phyloP scores from a whole-genome alignment of 2,329 filamentous ascomycete species.

The Penicillium sp. region DNA sequence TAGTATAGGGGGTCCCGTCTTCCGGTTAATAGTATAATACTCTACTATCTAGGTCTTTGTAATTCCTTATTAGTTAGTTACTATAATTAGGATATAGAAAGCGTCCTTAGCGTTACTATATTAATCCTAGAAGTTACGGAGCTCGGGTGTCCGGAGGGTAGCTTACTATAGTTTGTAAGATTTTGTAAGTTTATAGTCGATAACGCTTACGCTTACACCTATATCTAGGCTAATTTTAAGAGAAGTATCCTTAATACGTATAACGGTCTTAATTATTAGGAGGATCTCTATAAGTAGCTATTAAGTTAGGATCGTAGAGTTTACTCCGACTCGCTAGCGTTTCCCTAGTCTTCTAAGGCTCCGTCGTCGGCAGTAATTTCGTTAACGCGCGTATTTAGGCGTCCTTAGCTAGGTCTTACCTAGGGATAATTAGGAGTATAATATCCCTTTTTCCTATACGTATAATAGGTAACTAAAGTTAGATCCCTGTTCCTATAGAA shows the following conservation, averaged over 20 bases:
- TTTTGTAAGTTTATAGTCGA: background rate
- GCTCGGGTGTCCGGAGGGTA: too few species aligned
- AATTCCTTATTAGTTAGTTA: too few species aligned
- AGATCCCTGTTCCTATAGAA: background rate
- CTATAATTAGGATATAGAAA: too few species aligned
- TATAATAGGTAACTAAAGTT: background rate
- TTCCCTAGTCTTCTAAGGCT: too few species aligned
- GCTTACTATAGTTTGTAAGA: background rate
- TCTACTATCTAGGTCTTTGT: too few species aligned
- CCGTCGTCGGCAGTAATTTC: background rate
- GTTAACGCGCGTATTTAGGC: background rate
- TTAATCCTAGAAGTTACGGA: too few species aligned
- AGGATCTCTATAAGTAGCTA: background rate
- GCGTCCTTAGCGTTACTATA: too few species aligned
- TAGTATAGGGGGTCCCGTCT: background rate
- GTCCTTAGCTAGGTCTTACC: background rate
- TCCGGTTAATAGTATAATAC: background rate
- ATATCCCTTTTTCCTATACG: background rate
- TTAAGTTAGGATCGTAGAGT: too few species aligned
- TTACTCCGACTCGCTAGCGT: too few species aligned
- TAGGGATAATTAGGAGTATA: background rate
- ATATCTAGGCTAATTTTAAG: background rate
- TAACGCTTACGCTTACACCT: background rate
- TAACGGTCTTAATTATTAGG: background rate
- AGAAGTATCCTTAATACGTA: background rate